Evolutionary conservation across 768 basidiomycete species (phyloP).

Genomic region (Tremella yokohamensis): DNA sequence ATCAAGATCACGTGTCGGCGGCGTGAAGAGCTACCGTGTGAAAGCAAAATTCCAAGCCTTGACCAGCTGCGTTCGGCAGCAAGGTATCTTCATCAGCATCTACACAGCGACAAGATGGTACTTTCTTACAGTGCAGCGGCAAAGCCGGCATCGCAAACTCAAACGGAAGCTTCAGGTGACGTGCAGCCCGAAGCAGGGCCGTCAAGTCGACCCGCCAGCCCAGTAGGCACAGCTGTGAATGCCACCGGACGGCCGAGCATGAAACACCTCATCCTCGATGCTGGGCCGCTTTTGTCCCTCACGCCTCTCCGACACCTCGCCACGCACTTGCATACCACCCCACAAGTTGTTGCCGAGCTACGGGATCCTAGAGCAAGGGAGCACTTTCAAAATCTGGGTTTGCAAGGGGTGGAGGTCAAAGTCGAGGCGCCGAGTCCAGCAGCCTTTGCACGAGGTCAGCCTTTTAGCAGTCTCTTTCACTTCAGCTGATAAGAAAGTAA

Average conservation of each 20-base stretch:
- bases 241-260: slow-evolving; percentile 19
- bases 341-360: slow-evolving; percentile 83
- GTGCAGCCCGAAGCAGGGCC: neutral
- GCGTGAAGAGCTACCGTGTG: no score
- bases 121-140: slow-evolving; percentile 40
- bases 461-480: slow-evolving; percentile 44
- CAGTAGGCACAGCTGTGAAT: neutral
- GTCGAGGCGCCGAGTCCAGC: slow-evolving; percentile 47
- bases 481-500: slow-evolving; percentile 59
- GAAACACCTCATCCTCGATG: slow-evolving; percentile 79
- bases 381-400: slow-evolving; percentile 55
- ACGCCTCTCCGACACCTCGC: slow-evolving; percentile 81
- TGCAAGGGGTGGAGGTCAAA: slow-evolving; percentile 58
- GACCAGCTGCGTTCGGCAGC: no score
- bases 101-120: slow-evolving; percentile 19
- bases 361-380: slow-evolving; percentile 82
- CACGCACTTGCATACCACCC: slow-evolving; percentile 77
- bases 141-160: slow-evolving; percentile 15
- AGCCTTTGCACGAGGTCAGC: slow-evolving; percentile 59
- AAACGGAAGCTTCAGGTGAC: neutral
- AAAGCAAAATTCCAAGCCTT: no score
- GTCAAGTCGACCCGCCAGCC: neutral
- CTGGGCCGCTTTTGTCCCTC: slow-evolving; percentile 83
- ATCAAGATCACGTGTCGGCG: no score
- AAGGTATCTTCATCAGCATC: no score